phyloP scores from a whole-genome alignment of 148 eudicot species.

The Persicaria tinctoria region DNA sequence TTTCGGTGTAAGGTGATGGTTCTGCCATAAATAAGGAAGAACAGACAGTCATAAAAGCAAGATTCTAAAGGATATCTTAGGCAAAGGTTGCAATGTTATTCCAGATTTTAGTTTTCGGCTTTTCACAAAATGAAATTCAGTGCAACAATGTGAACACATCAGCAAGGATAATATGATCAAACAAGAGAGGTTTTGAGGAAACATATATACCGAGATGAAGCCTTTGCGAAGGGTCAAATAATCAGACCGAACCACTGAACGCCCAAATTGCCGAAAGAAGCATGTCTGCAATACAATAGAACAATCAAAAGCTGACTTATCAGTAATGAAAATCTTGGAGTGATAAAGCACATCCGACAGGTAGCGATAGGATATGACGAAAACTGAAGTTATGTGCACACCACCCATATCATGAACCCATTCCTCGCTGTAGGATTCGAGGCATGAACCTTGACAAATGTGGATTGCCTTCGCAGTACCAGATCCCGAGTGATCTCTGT shows the following conservation, averaged over 20 bases:
- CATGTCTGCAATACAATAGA: slow-evolving; percentile 52
- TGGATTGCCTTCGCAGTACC: slow-evolving; percentile 78
- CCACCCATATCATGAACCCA: slow-evolving; percentile 74
- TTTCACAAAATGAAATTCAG: background rate
- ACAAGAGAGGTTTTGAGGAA: slow-evolving; percentile 6
- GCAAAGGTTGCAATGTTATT: background rate
- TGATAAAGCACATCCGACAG: background rate
- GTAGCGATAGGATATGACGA: background rate
- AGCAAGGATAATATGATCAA: background rate
- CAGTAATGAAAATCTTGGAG: too few species aligned
- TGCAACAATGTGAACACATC: background rate
- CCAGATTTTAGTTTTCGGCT: background rate
- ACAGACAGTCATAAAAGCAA: background rate
- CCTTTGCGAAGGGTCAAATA: slow-evolving; percentile 96
- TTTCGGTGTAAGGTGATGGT: slow-evolving; percentile 81
- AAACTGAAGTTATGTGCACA: slow-evolving; percentile 23
- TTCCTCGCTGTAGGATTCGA: slow-evolving; percentile 56
- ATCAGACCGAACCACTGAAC: slow-evolving; percentile 87
- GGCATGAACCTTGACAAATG: slow-evolving; percentile 65
- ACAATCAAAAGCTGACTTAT: background rate
- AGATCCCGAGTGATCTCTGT: slow-evolving; percentile 78
- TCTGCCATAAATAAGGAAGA: slow-evolving; percentile 45
- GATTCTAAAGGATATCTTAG: background rate
- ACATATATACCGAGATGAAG: slow-evolving; percentile 70
- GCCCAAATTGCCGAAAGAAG: slow-evolving; percentile 94